Evolutionary conservation across 148 eudicot species (phyloP), one percentile per base, ranked within the genome.

Genomic region (Pharnaceum exiguum): DNA sequence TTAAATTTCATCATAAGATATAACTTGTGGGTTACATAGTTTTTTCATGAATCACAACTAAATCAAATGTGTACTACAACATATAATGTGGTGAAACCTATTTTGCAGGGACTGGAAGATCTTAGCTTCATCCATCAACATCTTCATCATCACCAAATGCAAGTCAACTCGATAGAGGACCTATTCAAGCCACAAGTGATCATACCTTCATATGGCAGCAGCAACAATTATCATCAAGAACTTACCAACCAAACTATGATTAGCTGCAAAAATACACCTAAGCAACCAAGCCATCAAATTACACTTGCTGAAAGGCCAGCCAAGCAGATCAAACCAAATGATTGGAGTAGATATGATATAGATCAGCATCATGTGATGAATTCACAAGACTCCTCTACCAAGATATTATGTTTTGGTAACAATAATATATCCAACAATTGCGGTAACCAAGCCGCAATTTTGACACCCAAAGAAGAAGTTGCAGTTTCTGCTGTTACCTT

Each of bases 101-200:
- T 21, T 23, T 59, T 47, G 30, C 60, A 84, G 90, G 87, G 75
- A 61, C 65, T 78, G 79, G 86, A 76, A 54, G 84, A 84, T 53
- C 36, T 66, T 51, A 49, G 76, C 57, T 81, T 79, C 68, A 31
- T 65, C 3, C 68, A 70, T 66, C 71, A 67, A 17, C 77, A 60
- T 19, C 35, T 36, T 39, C 65, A n/a, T n/a, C 68, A 70, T 66
- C 71, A 67, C 13, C 77, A 60, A 30, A 24, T 36, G 25, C 65
- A 72, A 33, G 62, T 65, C 36, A 71, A 74, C 70, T 63, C 84
- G 50, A 35, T 79, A 15, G 78, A 77, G n/a, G 80, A 81, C 3
- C 49, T 75, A 0, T 60, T 48, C 43, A 38, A 42, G n/a, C 70
- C 51, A 12, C 60, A 74, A 46, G 10, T 43, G 0, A 19, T n/a